Conservation (phyloP, 2,329 filamentous ascomycete genomes). For the Nigrospora osmanthi region DNA sequence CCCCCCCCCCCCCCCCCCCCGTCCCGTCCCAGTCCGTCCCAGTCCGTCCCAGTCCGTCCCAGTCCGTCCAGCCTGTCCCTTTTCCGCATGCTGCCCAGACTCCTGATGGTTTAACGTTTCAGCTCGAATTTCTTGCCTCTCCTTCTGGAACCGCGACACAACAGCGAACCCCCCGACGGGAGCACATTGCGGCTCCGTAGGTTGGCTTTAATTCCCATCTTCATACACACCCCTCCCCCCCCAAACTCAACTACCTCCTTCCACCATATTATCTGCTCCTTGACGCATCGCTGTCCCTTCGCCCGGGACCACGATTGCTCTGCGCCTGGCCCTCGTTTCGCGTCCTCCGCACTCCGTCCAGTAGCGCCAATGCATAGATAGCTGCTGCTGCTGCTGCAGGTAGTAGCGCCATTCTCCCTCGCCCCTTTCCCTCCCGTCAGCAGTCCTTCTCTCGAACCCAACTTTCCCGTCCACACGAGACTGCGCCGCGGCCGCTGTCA, state of each 20-base stretch:
- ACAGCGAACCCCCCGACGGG: neutral
- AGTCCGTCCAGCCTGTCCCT: no score
- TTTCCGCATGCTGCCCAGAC: no score
- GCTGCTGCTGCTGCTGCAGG: no score
- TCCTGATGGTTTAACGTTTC: neutral
- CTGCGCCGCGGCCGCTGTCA: no score
- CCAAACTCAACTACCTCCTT: neutral
- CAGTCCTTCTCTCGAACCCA: no score
- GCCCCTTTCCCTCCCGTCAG: no score
- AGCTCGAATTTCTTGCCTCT: neutral
- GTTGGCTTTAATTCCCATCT: neutral
- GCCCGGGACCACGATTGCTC: neutral
- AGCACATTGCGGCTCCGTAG: neutral
- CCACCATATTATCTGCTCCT: neutral
- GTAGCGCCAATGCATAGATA: neutral
- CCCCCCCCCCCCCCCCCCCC: no score
- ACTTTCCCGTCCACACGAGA: no score
- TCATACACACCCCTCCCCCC: neutral
- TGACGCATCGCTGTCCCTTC: neutral
- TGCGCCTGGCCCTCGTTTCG: neutral
- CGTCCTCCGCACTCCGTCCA: neutral
- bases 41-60: no score
- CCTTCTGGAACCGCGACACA: conserved; percentile 1
- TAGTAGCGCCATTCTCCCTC: no score
- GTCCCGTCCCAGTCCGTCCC: no score